phyloP scores from a whole-genome alignment of 192 early-diverging fungal species.

The Pilaira anomala region DNA sequence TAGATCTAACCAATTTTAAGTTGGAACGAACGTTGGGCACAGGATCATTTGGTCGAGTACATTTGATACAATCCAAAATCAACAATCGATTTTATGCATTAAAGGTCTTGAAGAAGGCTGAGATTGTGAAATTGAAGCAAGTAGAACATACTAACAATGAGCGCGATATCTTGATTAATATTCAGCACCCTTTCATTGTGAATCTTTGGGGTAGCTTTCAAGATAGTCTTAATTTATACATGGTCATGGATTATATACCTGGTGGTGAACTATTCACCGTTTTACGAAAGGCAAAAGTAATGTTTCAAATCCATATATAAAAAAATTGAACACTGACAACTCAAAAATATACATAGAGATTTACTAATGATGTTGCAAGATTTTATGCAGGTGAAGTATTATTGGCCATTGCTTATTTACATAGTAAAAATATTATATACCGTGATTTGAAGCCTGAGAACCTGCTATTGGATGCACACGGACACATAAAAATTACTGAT shows the following conservation, averaged over 20 bases:
- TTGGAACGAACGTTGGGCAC: constrained; percentile 62
- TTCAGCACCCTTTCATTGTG: constrained; percentile 86
- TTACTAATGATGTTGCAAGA: constrained; percentile 75
- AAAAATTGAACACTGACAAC: background rate
- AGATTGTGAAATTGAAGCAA: constrained; percentile 88
- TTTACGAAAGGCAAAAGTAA: constrained; percentile 64
- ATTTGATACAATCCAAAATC: constrained; percentile 70
- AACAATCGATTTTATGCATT: constrained; percentile 86
- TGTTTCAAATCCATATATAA: background rate
- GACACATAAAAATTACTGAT: constrained; percentile 87
- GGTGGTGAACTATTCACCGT: constrained; percentile 87
- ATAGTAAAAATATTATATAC: constrained; percentile 79
- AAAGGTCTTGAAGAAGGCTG: constrained; percentile 89
- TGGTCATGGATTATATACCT: constrained; percentile 85
- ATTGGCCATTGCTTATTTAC: constrained; percentile 79
- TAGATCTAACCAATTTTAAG: background rate
- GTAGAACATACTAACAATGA: constrained; percentile 97
- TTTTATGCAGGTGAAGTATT: constrained; percentile 86
- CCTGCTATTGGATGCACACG: constrained; percentile 63
- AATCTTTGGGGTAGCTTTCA: constrained; percentile 86
- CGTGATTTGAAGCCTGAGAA: constrained; percentile 87
- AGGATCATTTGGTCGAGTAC: constrained; percentile 94
- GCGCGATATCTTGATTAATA: constrained; percentile 75
- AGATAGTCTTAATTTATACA: constrained; percentile 75
- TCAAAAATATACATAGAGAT: no score